phyloP scores from a whole-genome alignment of 805 yeast species.

The Tetrapisispora taiwanensis region DNA sequence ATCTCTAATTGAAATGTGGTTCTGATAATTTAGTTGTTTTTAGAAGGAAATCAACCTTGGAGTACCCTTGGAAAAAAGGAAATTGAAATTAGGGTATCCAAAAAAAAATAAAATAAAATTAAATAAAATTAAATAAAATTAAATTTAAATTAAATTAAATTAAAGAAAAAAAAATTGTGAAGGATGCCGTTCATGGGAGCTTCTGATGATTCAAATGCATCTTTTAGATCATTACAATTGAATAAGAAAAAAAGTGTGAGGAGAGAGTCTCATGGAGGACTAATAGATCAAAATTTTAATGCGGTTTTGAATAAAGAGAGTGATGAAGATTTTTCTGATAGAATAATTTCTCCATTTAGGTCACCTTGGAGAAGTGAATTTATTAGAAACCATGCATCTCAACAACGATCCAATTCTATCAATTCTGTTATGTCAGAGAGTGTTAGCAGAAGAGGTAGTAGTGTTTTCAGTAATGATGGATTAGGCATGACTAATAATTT shows the following conservation, averaged over 20 bases:
- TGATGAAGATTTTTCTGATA: neutral
- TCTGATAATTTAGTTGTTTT: too few species aligned
- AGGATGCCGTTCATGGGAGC: conserved; percentile 29
- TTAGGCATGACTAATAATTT: neutral
- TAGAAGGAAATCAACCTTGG: too few species aligned
- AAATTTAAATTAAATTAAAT: too few species aligned
- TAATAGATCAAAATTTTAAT: neutral
- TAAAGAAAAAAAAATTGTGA: too few species aligned
- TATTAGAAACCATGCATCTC: neutral
- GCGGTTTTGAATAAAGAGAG: neutral
- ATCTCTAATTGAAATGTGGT: too few species aligned
- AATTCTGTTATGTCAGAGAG: neutral
- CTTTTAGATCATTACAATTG: conserved; percentile 21
- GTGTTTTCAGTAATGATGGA: neutral
- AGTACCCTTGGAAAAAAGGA: too few species aligned
- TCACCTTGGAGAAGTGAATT: neutral
- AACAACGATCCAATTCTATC: neutral
- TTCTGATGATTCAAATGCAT: conserved; percentile 18
- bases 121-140: too few species aligned
- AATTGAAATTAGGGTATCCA: too few species aligned
- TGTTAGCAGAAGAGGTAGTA: neutral
- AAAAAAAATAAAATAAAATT: too few species aligned
- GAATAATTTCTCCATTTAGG: neutral
- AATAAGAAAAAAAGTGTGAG: conserved; percentile 11
- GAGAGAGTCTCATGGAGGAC: neutral